Percentiles rank a stretch among this genome's conserved stretches.
phyloP scores from a whole-genome alignment of 1,284 basidiomycete genomes.

The Ustilago shanxiensis region DNA sequence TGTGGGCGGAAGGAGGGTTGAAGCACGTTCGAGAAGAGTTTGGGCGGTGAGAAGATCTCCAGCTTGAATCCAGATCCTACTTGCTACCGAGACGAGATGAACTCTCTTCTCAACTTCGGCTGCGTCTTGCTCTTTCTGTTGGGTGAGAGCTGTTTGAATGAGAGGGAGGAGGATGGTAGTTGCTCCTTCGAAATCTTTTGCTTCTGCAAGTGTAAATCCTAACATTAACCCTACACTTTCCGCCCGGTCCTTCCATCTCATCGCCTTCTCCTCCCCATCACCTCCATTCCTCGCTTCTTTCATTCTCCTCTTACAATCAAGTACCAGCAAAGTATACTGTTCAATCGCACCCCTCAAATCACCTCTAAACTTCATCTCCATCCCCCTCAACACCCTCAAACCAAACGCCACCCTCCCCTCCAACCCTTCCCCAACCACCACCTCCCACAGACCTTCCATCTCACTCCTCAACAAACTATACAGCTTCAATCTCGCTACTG shows the following conservation, averaged over 20 bases:
- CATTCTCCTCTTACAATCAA: slow-evolving; percentile 14
- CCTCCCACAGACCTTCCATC: slow-evolving; percentile 33
- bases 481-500: slow-evolving; percentile 40
- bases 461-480: slow-evolving; percentile 43
- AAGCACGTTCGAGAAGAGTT: neutral
- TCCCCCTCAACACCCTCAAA: slow-evolving; percentile 28
- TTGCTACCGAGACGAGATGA: slow-evolving; percentile 16
- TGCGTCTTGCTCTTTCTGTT: neutral
- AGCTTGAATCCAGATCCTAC: slow-evolving; percentile 28
- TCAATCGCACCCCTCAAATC: slow-evolving; percentile 13
- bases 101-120: neutral
- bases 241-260: slow-evolving; percentile 31
- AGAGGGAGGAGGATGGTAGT: slow-evolving; percentile 27
- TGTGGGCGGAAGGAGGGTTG: neutral
- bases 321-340: slow-evolving; percentile 19
- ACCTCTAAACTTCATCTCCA: slow-evolving; percentile 27
- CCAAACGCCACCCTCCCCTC: slow-evolving; percentile 31
- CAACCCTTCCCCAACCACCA: slow-evolving; percentile 5
- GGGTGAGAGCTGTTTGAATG: neutral
- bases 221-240: slow-evolving; percentile 29
- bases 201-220: slow-evolving; percentile 30
- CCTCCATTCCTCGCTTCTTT: neutral
- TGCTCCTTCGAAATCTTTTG: slow-evolving; percentile 31
- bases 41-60: slow-evolving; percentile 7
- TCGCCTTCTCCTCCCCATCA: neutral